phyloP scores from a whole-genome alignment of 306 rosid genomes.

The Trifolium subterraneum region DNA sequence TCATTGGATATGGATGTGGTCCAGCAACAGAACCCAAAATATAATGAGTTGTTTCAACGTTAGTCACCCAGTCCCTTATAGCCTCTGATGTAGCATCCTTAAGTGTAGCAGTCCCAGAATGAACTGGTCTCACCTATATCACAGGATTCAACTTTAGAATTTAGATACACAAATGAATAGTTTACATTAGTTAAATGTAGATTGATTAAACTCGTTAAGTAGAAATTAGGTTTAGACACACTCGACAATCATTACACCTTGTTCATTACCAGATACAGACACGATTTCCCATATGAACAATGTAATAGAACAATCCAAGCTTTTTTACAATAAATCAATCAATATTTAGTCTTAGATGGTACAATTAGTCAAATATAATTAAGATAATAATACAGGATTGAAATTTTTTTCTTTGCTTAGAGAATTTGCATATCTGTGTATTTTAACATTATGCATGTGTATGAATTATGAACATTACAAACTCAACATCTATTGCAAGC shows the following conservation, averaged over 20 bases:
- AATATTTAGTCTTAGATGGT: not conserved
- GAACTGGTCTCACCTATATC: conserved; percentile 82
- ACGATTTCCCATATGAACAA: conserved; percentile 25
- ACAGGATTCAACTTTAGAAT: conserved; percentile 8
- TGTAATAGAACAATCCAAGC: conserved; percentile 13
- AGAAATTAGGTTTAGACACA: conserved; percentile 25
- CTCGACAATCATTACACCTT: conserved; percentile 25
- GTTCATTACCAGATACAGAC: conserved; percentile 25
- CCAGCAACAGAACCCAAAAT: conserved; percentile 98
- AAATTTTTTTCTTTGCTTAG: not conserved
- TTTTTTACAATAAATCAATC: not conserved
- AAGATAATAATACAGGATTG: not conserved
- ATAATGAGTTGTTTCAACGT: conserved; percentile 97
- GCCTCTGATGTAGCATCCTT: conserved; percentile 99
- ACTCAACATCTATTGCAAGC: not conserved
- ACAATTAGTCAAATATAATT: conserved; percentile 4
- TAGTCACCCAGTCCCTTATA: conserved; percentile 98
- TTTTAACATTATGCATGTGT: conserved; percentile 9
- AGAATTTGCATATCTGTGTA: not conserved
- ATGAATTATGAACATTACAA: conserved; percentile 5
- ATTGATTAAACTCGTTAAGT: conserved; percentile 15
- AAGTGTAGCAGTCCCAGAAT: conserved; percentile 94
- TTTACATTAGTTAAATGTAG: conserved; percentile 12
- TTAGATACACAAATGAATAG: conserved; percentile 27
- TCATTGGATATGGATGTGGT: conserved; percentile 98